Percentiles rank a stretch among this genome's conserved stretches.
Conservation (phyloP, 2,329 filamentous ascomycete species). For the Hypoxylon sp. region DNA sequence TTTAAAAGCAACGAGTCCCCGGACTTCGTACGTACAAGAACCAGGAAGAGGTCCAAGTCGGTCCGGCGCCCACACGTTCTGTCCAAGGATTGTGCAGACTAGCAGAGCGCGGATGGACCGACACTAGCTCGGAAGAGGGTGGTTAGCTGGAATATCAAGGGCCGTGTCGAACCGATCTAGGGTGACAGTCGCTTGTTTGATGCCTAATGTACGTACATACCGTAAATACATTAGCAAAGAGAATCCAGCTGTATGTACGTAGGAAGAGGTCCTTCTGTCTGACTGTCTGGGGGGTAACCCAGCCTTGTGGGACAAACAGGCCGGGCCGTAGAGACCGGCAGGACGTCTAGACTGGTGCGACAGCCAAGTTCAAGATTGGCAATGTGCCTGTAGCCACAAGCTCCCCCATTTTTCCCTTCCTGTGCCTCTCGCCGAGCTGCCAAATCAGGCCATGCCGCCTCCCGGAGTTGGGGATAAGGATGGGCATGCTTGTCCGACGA, state of each 20-base stretch:
- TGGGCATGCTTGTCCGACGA: conserved; percentile 8
- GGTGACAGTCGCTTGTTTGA: conserved; percentile 5
- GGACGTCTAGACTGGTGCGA: conserved; percentile 21
- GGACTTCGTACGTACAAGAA: conserved; percentile 9
- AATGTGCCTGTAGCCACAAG: conserved; percentile 21
- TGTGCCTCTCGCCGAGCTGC: conserved; percentile 17
- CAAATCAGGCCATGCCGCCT: conserved; percentile 23
- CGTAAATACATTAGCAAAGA: too few relatives aligned
- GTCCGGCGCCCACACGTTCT: conserved; percentile 7
- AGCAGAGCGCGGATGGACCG: conserved; percentile 14
- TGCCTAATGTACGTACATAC: too few relatives aligned
- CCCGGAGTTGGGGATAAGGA: conserved; percentile 15
- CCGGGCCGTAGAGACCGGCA: conserved; percentile 13
- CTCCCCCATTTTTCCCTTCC: conserved; percentile 9
- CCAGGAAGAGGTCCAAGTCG: conserved; percentile 1
- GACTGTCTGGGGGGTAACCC: conserved; percentile 22
- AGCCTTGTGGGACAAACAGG: conserved; percentile 29
- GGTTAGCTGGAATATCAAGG: conserved; percentile 16
- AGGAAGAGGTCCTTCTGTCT: conserved; percentile 12
- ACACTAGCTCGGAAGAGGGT: conserved; percentile 7
- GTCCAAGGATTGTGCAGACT: not conserved
- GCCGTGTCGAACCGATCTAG: conserved; percentile 19
- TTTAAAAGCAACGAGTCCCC: conserved; percentile 22
- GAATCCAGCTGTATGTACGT: not conserved
- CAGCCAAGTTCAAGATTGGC: conserved; percentile 29